Percentiles rank a stretch among this genome's conserved stretches.
These are phyloP conservation scores for Tolypocladium amazonense DNA, from an alignment of 2,329 filamentous ascomycete species.

Conservation along the genomic window DNA sequence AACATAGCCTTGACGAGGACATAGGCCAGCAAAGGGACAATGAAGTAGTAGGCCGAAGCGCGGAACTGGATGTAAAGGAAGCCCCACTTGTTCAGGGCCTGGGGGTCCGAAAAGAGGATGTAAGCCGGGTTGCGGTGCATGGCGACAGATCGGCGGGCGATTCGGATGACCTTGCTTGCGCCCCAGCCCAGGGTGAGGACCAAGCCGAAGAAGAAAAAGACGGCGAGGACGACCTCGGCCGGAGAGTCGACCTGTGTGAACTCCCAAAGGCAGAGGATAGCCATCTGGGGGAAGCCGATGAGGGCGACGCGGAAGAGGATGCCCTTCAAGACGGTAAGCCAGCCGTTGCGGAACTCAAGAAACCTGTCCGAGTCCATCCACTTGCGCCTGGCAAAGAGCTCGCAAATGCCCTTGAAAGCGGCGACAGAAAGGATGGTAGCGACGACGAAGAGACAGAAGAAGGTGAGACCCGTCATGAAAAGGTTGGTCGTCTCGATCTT, in stretches of 20 bases:
- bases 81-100: constrained; percentile 92
- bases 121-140: constrained; percentile 97
- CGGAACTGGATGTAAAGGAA: constrained; percentile 97
- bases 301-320: constrained; percentile 85
- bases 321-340: constrained; percentile 85
- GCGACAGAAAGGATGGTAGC: constrained; percentile 63
- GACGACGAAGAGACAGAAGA: constrained; percentile 78
- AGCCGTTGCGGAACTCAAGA: constrained; percentile 86
- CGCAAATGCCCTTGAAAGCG: constrained; percentile 71
- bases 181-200: constrained; percentile 72
- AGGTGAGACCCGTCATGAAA: constrained; percentile 82
- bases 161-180: constrained; percentile 76
- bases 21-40: constrained; percentile 69
- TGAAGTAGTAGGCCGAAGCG: constrained; percentile 91
- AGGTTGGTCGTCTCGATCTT: constrained; percentile 85
- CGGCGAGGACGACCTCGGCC: constrained; percentile 74
- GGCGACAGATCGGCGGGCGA: constrained; percentile 76
- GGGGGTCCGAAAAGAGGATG: constrained; percentile 92
- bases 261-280: constrained; percentile 87
- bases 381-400: constrained; percentile 61
- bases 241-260: constrained; percentile 77
- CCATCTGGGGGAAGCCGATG: constrained; percentile 86
- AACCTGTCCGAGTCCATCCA: constrained; percentile 82
- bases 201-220: constrained; percentile 82
- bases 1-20: constrained; percentile 83